Evolutionary conservation across 768 basidiomycete genomes (phyloP), one percentile per base, ranked within the genome.

Genomic region (Termitomyces sp.): DNA sequence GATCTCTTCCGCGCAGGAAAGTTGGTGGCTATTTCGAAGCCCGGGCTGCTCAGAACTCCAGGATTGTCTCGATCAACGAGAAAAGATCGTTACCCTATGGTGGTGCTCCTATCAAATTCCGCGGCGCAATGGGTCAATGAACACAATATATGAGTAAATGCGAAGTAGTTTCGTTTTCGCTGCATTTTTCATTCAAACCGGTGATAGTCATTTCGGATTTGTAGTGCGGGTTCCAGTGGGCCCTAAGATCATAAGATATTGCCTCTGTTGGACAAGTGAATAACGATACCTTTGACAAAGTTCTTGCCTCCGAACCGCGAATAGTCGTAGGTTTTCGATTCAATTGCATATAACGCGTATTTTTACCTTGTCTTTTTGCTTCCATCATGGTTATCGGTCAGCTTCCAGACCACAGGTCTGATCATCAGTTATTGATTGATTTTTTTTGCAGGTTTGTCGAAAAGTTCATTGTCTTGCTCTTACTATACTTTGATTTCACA

Each of bases 41-140:
- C 22, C 76, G 85, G 45, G 77, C 76, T 1, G 75, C 71, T 41
- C 69, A 78, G 58, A 78, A 75, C 55, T 83, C 85, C 3, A 73
- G 68, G 76, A 77, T 47, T 71, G 82, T 11, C 64, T 85, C 8
- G 81, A 77, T 0, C 63, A 70, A 20, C 77, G 81, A 0, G 81
- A 85, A 24, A 84, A 86, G 59, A 77, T 86, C 47, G 79, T n/a
- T 78, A 11, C 78, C 80, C 80, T 0, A 68, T 80, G 7, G 83
- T 85, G 1, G 76, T 77, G 4, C 85, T 85, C 65, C 61, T 85
- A 12, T 79, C 76, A 5, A 79, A 78, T 15, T 73, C 75, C 4
- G 83, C 81, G 4, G 81, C 80, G 0, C 73, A 76, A 54, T 85
- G 84, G 84, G 69, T 84, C 8, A 84, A 80, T 61, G 83, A 83